Conservation (phyloP, 345 rosid species). For the Pistacia vera region DNA sequence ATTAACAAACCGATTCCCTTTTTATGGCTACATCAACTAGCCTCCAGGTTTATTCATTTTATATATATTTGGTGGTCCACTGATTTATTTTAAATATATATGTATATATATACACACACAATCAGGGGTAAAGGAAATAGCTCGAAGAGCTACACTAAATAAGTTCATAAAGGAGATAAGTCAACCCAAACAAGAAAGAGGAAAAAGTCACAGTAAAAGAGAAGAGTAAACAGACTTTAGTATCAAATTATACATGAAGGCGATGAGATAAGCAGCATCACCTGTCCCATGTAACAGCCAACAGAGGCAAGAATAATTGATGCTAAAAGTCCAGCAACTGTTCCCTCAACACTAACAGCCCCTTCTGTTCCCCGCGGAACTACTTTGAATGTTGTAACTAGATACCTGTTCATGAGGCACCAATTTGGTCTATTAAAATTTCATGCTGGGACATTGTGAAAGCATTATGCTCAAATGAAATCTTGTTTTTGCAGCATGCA, state of each 20-base stretch:
- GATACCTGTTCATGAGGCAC: slow-evolving; percentile 51
- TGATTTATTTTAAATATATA: background rate
- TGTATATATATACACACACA: no score
- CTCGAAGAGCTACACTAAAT: background rate
- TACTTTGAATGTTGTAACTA: slow-evolving; percentile 80
- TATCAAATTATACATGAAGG: background rate
- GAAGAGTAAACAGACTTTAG: background rate
- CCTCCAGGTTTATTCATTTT: background rate
- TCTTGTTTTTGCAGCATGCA: background rate
- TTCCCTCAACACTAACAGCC: slow-evolving; percentile 95
- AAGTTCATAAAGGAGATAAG: background rate
- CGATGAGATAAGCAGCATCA: slow-evolving; percentile 28
- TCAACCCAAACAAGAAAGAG: background rate
- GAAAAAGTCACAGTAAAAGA: background rate
- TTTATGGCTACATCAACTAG: background rate
- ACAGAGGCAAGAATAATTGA: slow-evolving; percentile 68
- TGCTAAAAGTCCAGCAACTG: slow-evolving; percentile 83
- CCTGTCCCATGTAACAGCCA: slow-evolving; percentile 74
- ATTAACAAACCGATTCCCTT: no score
- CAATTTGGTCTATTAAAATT: slow-evolving; percentile 8
- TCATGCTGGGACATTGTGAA: background rate
- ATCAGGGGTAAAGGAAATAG: background rate
- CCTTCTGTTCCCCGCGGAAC: slow-evolving; percentile 99
- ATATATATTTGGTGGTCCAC: background rate
- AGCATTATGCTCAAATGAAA: background rate